Conservation (phyloP, 2,329 filamentous ascomycete genomes). For the Xylaria sp. region DNA sequence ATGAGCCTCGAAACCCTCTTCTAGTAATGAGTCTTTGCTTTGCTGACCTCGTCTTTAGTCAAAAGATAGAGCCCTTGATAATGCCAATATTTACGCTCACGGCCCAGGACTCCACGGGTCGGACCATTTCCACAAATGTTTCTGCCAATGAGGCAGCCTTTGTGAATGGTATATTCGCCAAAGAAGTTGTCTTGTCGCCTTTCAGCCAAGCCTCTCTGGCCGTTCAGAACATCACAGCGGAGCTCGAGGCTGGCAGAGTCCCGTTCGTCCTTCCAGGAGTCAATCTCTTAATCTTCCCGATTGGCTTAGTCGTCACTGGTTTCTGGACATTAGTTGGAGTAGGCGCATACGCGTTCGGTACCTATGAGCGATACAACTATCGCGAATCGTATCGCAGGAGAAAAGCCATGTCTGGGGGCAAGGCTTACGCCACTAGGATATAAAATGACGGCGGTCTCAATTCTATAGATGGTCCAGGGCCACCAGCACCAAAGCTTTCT, state of each 20-base stretch:
- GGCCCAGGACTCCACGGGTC: slow-evolving; percentile 63
- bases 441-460: slow-evolving; percentile 8
- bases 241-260: slow-evolving; percentile 62
- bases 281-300: slow-evolving; percentile 74
- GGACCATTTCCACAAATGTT: slow-evolving; percentile 69
- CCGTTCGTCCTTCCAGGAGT: slow-evolving; percentile 77
- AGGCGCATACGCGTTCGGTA: slow-evolving; percentile 70
- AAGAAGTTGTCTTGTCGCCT: slow-evolving; percentile 64
- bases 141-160: slow-evolving; percentile 78
- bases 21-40: background rate
- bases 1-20: slow-evolving; percentile 50
- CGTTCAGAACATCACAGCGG: slow-evolving; percentile 59
- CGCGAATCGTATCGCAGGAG: slow-evolving; percentile 70
- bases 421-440: slow-evolving; percentile 41
- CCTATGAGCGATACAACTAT: slow-evolving; percentile 73
- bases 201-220: slow-evolving; percentile 61
- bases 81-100: slow-evolving; percentile 75
- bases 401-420: slow-evolving; percentile 56
- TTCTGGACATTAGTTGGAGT: slow-evolving; percentile 70
- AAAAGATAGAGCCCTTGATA: slow-evolving; percentile 69
- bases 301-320: slow-evolving; percentile 74
- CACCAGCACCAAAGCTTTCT: background rate
- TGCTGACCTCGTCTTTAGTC: slow-evolving; percentile 53
- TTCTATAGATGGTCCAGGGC: background rate
- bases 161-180: slow-evolving; percentile 75